Evolutionary conservation across 306 rosid species (phyloP), one percentile per base, ranked within the genome.

Genomic region (Vachellia pachyceras): DNA sequence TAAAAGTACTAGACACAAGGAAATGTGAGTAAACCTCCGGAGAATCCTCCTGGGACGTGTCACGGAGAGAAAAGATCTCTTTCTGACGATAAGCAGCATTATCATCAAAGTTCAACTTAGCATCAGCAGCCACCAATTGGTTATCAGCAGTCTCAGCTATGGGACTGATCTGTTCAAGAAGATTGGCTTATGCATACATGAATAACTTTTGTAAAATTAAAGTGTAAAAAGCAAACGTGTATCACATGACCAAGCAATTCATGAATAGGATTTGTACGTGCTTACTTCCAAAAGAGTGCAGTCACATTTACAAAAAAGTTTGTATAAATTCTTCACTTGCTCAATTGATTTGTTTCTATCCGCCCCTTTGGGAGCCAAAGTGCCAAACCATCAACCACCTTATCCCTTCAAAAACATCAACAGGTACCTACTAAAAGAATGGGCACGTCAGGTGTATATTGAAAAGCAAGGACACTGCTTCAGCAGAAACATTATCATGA

Each of bases 91-190:
- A 95, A 35, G 96, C 97, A 47, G 98, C 98, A 88, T 91, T 92
- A 76, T 95, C 98, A 75, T 93, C 99, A 80, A 95, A 95, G 87
- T 95, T 93, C 84, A 95, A 81, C 93, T 95, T 93, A 54, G 98
- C 99, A 93, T 95, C 99, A 84, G 99, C 99, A 81, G 99, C 98
- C 75, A 95, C 98, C 78, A 95, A 79, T 82, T 90, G 96, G 33
- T 93, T 93, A 78, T 95, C 98, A 80, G 99, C 83, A 83, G 98
- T 95, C 88, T 95, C 99, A 0, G 98, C 99, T 7, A 95, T 58
- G 81, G 99, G 99, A 83, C 93, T 95, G 87, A 95, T 92, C 98
- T 93, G 90, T 76, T 55, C 60, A 83, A 76, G 64, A 76, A 76
- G 78, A 72, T 79, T 47, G 75, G 74, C 12, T 22, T 77, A 77